Evolutionary conservation across 768 basidiomycete species (phyloP).

Genomic region (Lactarius indigo): DNA sequence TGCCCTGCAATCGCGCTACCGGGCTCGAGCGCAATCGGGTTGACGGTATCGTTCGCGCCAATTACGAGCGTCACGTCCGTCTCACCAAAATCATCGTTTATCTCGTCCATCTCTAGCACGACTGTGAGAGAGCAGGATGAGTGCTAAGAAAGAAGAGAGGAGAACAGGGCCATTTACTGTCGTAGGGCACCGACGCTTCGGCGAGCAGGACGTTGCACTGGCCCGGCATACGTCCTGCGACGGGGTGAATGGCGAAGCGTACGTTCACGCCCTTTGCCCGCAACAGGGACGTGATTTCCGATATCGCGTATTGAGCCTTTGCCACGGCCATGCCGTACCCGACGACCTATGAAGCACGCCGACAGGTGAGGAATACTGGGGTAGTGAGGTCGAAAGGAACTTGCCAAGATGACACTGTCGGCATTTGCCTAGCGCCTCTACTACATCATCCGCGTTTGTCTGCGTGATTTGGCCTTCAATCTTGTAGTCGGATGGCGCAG

Average conservation of each 20-base stretch:
- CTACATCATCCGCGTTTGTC: constrained; percentile 76
- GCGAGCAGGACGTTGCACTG: constrained; percentile 91
- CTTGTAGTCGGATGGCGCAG: constrained; percentile 54
- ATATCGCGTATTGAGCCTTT: constrained; percentile 75
- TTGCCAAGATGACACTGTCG: constrained; percentile 77
- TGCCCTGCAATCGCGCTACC: constrained; percentile 87
- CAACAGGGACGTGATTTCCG: constrained; percentile 72
- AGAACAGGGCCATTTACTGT: constrained; percentile 49
- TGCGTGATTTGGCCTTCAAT: constrained; percentile 82
- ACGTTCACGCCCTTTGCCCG: constrained; percentile 73
- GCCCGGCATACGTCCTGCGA: constrained; percentile 91
- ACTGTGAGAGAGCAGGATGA: constrained; percentile 43
- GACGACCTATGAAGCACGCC: constrained; percentile 49
- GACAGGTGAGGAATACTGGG: not conserved
- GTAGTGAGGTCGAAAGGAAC: constrained; percentile 14
- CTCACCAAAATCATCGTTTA: constrained; percentile 86
- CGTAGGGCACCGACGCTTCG: constrained; percentile 87
- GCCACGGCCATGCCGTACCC: constrained; percentile 93
- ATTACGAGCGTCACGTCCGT: constrained; percentile 91
- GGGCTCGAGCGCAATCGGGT: constrained; percentile 83
- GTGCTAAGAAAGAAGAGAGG: not conserved
- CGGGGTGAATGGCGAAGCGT: constrained; percentile 85
- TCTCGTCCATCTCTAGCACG: constrained; percentile 91
- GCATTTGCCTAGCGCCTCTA: constrained; percentile 73
- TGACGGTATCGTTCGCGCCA: constrained; percentile 90